Evolutionary conservation across 805 yeast species (phyloP).

Genomic region (Groenewaldozyma salmanticensis): DNA sequence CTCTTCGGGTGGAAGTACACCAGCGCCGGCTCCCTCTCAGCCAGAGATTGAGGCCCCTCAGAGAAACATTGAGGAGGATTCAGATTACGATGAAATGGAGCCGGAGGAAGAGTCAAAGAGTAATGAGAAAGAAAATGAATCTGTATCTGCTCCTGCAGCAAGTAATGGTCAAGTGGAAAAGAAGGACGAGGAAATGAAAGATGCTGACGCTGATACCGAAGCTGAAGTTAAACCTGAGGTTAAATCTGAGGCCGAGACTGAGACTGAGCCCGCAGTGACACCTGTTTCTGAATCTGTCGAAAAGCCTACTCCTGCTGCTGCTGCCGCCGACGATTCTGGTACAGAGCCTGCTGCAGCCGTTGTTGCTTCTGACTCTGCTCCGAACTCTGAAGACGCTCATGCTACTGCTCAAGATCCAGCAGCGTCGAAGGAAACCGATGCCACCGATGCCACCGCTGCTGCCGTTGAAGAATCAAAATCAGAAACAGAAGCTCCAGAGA

Average conservation of each 20-base stretch:
- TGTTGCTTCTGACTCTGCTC: background rate
- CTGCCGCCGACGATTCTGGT: too few species aligned
- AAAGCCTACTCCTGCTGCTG: background rate
- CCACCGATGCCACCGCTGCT: too few species aligned
- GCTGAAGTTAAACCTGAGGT: background rate
- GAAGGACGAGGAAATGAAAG: conserved; percentile 15
- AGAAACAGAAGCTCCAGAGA: background rate
- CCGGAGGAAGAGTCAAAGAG: conserved; percentile 7
- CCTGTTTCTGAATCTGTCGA: background rate
- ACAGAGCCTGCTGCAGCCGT: background rate
- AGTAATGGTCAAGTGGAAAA: background rate
- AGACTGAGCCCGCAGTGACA: background rate
- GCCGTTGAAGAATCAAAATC: too few species aligned
- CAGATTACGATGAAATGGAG: conserved; percentile 34
- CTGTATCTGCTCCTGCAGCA: background rate
- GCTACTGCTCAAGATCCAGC: background rate
- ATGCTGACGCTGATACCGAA: conserved; percentile 1
- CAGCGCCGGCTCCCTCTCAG: background rate
- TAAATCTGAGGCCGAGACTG: conserved; percentile 7
- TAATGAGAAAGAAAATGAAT: background rate
- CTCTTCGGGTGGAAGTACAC: background rate
- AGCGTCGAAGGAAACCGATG: background rate
- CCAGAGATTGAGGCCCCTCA: conserved; percentile 19
- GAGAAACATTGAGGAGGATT: conserved; percentile 36
- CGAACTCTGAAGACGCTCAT: background rate